phyloP scores from a whole-genome alignment of 305 asterid genomes.

The Solanum aculeatissimum region DNA sequence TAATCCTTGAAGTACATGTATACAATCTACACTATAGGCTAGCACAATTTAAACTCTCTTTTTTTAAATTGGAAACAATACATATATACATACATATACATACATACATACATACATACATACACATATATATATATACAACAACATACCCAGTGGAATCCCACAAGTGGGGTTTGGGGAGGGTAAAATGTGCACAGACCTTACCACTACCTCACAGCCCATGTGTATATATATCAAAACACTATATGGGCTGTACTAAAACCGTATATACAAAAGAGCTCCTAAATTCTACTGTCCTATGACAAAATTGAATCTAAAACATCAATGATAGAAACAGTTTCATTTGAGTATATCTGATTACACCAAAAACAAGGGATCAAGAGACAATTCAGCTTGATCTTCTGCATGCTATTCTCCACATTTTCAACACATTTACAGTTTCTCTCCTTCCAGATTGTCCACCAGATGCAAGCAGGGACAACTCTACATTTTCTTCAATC shows the following conservation, averaged over 20 bases:
- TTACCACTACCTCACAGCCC: no score
- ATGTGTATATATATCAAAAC: background rate
- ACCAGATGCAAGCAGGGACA: background rate
- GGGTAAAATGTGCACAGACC: no score
- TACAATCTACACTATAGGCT: background rate
- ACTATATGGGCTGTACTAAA: background rate
- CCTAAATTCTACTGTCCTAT: background rate
- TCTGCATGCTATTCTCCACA: background rate
- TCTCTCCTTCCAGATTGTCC: background rate
- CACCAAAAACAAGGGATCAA: background rate
- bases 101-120: no score
- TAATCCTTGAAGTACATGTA: background rate
- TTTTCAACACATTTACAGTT: background rate
- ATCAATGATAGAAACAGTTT: background rate
- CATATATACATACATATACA: no score
- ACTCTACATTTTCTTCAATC: background rate
- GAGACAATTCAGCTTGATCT: background rate
- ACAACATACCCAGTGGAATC: no score
- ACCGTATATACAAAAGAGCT: background rate
- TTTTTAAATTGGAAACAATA: background rate
- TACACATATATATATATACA: no score
- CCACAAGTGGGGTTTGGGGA: no score
- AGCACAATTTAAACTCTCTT: background rate
- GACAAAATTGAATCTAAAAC: background rate
- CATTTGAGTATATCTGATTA: background rate